phyloP scores from a whole-genome alignment of 2,329 filamentous ascomycete genomes.

The Daldinia sp. region DNA sequence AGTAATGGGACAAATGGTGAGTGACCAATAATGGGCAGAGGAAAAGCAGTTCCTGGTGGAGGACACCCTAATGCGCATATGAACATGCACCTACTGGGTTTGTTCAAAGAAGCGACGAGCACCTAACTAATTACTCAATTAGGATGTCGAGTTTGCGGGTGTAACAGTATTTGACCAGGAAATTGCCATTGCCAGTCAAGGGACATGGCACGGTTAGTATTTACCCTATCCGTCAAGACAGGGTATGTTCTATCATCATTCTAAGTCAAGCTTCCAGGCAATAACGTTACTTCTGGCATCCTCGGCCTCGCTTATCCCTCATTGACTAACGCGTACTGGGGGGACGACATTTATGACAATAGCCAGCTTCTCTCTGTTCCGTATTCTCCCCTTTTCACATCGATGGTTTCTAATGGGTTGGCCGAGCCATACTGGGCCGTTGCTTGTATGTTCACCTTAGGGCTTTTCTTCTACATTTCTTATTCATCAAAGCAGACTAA shows the following conservation, averaged over 20 bases:
- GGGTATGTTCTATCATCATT: neutral
- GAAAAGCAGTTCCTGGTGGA: neutral
- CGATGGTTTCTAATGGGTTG: constrained; percentile 60
- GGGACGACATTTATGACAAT: constrained; percentile 54
- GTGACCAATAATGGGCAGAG: neutral
- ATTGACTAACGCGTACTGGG: constrained; percentile 62
- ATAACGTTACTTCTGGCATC: constrained; percentile 63
- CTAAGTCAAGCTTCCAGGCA: constrained; percentile 24
- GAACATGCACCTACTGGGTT: neutral
- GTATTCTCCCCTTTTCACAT: constrained; percentile 64
- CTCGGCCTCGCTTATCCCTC: constrained; percentile 65
- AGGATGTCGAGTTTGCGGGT: constrained; percentile 61
- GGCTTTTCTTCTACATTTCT: neutral
- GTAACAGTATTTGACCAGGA: constrained; percentile 60
- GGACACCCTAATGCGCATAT: neutral
- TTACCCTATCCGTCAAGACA: neutral
- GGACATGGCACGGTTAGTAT: constrained; percentile 62
- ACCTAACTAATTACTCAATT: constrained; percentile 32
- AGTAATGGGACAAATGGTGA: constrained; percentile 3
- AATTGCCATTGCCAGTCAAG: constrained; percentile 62
- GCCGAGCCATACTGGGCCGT: constrained; percentile 19
- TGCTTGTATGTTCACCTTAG: neutral
- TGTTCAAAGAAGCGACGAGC: too few relatives aligned
- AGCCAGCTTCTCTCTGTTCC: constrained; percentile 55
- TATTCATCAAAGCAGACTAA: neutral